These are phyloP conservation scores for Ganoderma meredithae DNA, from an alignment of 1,284 basidiomycete species.

Conservation along the genomic window DNA sequence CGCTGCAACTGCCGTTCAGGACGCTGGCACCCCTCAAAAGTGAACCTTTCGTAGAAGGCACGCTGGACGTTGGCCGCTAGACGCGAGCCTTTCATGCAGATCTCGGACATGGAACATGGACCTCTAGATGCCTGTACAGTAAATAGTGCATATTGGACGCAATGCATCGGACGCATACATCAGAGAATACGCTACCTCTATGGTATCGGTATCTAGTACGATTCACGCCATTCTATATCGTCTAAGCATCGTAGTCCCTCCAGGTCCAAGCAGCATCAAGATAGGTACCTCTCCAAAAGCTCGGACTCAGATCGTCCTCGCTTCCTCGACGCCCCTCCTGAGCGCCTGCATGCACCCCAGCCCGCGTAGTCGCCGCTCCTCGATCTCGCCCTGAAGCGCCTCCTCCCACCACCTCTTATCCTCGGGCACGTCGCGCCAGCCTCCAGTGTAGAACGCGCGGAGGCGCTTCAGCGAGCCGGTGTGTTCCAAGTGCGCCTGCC, in stretches of 20 bases:
- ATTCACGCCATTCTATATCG: neutral
- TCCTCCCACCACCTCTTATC: conserved; percentile 71
- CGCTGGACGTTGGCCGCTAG: neutral
- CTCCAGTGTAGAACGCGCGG: conserved; percentile 55
- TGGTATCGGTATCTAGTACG: neutral
- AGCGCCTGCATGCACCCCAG: conserved; percentile 51
- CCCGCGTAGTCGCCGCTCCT: conserved; percentile 52
- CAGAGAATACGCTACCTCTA: neutral
- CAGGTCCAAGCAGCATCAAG: neutral
- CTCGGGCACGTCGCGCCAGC: conserved; percentile 63
- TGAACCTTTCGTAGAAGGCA: neutral
- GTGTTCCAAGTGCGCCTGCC: neutral
- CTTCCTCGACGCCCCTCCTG: conserved; percentile 52
- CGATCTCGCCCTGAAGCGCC: conserved; percentile 58
- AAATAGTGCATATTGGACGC: neutral
- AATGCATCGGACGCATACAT: neutral
- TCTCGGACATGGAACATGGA: neutral
- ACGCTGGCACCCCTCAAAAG: neutral
- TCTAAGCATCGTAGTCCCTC: neutral
- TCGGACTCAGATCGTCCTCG: conserved; percentile 24
- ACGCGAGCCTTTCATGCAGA: neutral
- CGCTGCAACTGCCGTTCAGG: neutral
- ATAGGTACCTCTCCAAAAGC: neutral
- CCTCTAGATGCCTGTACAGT: neutral
- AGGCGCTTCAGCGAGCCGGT: conserved; percentile 49